Conservation (phyloP, 2,329 filamentous ascomycete species). For the Ramularia collo-cygni region DNA sequence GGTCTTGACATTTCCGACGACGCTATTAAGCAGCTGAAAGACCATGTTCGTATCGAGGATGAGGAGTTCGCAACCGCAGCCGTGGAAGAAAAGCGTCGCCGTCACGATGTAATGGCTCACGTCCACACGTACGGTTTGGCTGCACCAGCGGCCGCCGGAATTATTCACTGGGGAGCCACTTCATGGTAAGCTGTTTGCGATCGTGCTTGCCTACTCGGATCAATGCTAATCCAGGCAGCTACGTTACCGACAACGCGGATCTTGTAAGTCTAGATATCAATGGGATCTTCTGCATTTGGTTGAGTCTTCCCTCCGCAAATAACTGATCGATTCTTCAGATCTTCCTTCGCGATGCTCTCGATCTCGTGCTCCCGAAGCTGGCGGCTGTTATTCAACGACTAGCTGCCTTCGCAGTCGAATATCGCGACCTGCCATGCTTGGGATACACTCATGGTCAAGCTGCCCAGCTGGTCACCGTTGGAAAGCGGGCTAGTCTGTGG, state of each 20-base stretch:
- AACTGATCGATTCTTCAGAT: conserved; percentile 44
- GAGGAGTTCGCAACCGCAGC: conserved; percentile 43
- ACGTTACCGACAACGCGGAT: conserved; percentile 68
- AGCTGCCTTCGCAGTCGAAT: conserved; percentile 61
- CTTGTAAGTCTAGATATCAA: conserved; percentile 40
- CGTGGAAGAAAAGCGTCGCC: conserved; percentile 42
- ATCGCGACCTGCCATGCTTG: conserved; percentile 65
- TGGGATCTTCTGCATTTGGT: too few species aligned
- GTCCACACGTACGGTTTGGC: conserved; percentile 58
- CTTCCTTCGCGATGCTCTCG: conserved; percentile 65
- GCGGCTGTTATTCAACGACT: conserved; percentile 74
- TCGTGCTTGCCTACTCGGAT: neutral
- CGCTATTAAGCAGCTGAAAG: conserved; percentile 42
- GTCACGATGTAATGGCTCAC: conserved; percentile 50
- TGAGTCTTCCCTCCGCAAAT: too few species aligned
- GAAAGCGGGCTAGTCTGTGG: conserved; percentile 65
- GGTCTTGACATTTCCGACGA: conserved; percentile 70
- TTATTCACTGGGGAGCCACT: conserved; percentile 71
- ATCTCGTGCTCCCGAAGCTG: conserved; percentile 70
- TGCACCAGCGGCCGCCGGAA: conserved; percentile 70
- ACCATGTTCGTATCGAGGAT: conserved; percentile 40
- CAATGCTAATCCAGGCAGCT: conserved; percentile 25
- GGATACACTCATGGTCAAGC: conserved; percentile 70
- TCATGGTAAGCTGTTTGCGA: conserved; percentile 33
- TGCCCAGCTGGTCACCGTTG: conserved; percentile 52